Percentiles rank a stretch among this genome's conserved stretches.
phyloP scores from a whole-genome alignment of 2,329 filamentous ascomycete species.

The Exophiala sp. region DNA sequence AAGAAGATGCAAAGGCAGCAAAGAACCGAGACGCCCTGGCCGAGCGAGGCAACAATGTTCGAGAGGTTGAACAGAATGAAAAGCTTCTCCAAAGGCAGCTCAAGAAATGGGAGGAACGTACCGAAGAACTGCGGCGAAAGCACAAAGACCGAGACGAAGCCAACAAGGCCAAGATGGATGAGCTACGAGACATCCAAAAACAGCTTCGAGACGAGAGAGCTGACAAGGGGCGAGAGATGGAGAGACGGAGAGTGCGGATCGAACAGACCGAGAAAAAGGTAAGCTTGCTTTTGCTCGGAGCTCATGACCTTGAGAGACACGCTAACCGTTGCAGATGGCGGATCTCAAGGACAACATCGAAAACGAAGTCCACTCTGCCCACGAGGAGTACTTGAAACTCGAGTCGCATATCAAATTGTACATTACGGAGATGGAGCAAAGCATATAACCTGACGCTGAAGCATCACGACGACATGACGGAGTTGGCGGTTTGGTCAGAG shows the following conservation, averaged over 20 bases:
- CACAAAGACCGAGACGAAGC: conserved; percentile 73
- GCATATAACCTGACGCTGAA: conserved; percentile 43
- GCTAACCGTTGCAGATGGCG: conserved; percentile 63
- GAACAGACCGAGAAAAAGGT: conserved; percentile 99
- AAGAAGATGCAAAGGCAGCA: conserved; percentile 72
- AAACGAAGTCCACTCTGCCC: conserved; percentile 79
- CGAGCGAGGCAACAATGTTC: conserved; percentile 80
- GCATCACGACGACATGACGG: conserved; percentile 18
- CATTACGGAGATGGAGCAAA: conserved; percentile 98
- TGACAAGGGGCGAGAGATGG: conserved; percentile 86
- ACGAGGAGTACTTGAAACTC: conserved; percentile 96
- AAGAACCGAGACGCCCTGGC: conserved; percentile 81
- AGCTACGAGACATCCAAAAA: conserved; percentile 71
- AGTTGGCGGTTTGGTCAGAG: conserved; percentile 19
- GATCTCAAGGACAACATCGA: conserved; percentile 98
- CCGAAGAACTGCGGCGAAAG: conserved; percentile 72
- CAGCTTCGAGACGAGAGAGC: conserved; percentile 75
- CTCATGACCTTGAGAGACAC: neutral
- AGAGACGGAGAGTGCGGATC: conserved; percentile 83
- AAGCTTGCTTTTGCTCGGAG: conserved; percentile 30
- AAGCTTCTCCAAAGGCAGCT: conserved; percentile 76
- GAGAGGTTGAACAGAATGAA: conserved; percentile 86
- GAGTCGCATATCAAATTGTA: conserved; percentile 96
- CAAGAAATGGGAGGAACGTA: conserved; percentile 77
- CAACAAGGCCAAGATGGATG: conserved; percentile 85